phyloP scores from a whole-genome alignment of 352 stramenopile genomes.

The Pythium dissimile region DNA sequence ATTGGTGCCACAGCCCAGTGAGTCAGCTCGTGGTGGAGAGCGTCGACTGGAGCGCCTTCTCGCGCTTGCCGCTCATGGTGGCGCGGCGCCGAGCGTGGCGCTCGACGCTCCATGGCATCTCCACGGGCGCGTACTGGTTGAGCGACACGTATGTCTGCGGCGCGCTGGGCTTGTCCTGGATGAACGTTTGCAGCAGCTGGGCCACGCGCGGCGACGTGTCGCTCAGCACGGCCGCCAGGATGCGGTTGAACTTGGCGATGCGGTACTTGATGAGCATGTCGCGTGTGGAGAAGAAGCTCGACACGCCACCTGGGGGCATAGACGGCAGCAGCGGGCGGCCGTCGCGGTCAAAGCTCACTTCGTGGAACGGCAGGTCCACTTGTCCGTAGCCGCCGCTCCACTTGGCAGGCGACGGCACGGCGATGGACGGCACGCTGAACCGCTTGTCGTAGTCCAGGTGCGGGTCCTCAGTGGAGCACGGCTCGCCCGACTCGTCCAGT shows the following conservation, averaged over 20 bases:
- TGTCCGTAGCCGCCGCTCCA: slow-evolving; percentile 40
- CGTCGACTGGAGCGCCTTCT: slow-evolving; percentile 30
- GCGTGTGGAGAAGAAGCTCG: slow-evolving; percentile 58
- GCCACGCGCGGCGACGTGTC: slow-evolving; percentile 56
- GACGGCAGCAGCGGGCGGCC: slow-evolving; percentile 49
- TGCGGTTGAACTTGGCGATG: slow-evolving; percentile 67
- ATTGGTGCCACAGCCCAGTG: background rate
- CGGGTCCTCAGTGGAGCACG: slow-evolving; percentile 8
- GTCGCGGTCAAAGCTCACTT: slow-evolving; percentile 47
- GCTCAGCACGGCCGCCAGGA: slow-evolving; percentile 64
- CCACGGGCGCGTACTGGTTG: slow-evolving; percentile 66
- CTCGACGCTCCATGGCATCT: slow-evolving; percentile 68
- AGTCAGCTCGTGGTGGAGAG: background rate
- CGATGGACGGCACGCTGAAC: slow-evolving; percentile 20
- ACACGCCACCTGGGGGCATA: slow-evolving; percentile 52
- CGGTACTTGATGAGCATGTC: slow-evolving; percentile 58
- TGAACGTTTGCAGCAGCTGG: slow-evolving; percentile 68
- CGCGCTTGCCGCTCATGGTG: slow-evolving; percentile 51
- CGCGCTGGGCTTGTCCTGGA: slow-evolving; percentile 67
- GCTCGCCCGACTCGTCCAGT: slow-evolving; percentile 26
- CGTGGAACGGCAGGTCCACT: slow-evolving; percentile 41
- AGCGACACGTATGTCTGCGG: slow-evolving; percentile 66
- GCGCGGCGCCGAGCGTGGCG: slow-evolving; percentile 52
- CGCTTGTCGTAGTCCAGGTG: slow-evolving; percentile 24
- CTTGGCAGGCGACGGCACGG: slow-evolving; percentile 4